Evolutionary conservation across 1,139 yeast species (phyloP), one percentile per base, ranked within the genome.

Genomic region (Scheffersomyces insectosa): DNA sequence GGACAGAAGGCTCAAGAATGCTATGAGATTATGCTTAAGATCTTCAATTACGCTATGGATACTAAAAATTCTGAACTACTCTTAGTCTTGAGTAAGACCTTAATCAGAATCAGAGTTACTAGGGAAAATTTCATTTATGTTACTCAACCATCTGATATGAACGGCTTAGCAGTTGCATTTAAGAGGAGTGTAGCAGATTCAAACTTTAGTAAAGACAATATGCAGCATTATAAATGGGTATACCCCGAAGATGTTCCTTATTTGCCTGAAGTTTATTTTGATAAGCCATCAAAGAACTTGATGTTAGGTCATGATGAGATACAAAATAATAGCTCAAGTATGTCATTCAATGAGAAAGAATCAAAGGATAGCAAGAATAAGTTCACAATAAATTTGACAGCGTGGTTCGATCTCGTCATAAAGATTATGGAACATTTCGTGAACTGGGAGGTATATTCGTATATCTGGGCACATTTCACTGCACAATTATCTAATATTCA

Each of bases 391-490:
- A 80, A 82, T 50, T 67, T 83, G 14, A 60, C 75, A 4, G 55
- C 60, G 13, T 82, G 89, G 86, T 62, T 85, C 7, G 60, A 70
- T 2, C 51, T 80, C 11, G 79, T 83, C 2, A 60, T 78, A 13
- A 64, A 67, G 11, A 68, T 85, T 0, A 60, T 85, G 55, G 75
- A 73, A n/a, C 66, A 70, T 11, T 85, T 83, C 34, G 68, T 78
- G 16, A 75, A 79, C 44, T 87, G 93, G 91, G 93, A 85, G 47
- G 62, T 82, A 1, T 88, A 82, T 56, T 80, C 90, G 0, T 85
- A 73, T 55, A 63, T 82, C 1, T 70, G 87, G 72, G 80, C 86
- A 0, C 90, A 85, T 60, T 72, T 86, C 44, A 83, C 89, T 51
- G 78, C 88, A 0, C 96, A 88, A 57, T 59, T 89, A 30, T 72